Evolutionary conservation across 1,139 yeast species (phyloP).

Genomic region (Geotrichum aggregatum): DNA sequence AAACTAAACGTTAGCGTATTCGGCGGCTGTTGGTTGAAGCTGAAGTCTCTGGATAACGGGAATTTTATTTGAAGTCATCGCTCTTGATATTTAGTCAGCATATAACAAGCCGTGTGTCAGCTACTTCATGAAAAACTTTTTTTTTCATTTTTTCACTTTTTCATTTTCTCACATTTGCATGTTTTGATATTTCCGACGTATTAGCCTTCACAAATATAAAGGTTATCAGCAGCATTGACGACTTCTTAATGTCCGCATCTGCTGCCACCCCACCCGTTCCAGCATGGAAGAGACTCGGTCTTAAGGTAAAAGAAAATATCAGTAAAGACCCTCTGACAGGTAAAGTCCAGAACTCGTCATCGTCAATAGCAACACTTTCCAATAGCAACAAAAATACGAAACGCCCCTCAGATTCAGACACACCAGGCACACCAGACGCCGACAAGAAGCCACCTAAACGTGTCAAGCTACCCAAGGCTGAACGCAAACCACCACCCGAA

Average conservation of each 20-base stretch:
- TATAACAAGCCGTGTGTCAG: too few relatives aligned
- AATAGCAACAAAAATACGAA: not conserved
- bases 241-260: too few relatives aligned
- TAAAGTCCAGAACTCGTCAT: slow-evolving; percentile 1
- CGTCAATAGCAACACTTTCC: not conserved
- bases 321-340: slow-evolving; percentile 21
- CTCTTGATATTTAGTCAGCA: too few relatives aligned
- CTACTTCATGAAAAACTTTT: too few relatives aligned
- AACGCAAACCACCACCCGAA: slow-evolving; percentile 71
- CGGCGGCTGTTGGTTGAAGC: too few relatives aligned
- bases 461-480: slow-evolving; percentile 67
- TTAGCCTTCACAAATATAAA: not conserved
- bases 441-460: slow-evolving; percentile 64
- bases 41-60: too few relatives aligned
- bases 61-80: too few relatives aligned
- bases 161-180: too few relatives aligned
- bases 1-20: too few relatives aligned
- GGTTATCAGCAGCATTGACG: not conserved
- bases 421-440: slow-evolving; percentile 22
- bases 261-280: slow-evolving; percentile 48
- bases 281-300: slow-evolving; percentile 88
- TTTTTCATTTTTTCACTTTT: too few relatives aligned
- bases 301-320: slow-evolving; percentile 46
- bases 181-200: too few relatives aligned
- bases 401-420: slow-evolving; percentile 35